phyloP scores from a whole-genome alignment of 768 basidiomycete genomes.

The Rhodotorula babjevae region DNA sequence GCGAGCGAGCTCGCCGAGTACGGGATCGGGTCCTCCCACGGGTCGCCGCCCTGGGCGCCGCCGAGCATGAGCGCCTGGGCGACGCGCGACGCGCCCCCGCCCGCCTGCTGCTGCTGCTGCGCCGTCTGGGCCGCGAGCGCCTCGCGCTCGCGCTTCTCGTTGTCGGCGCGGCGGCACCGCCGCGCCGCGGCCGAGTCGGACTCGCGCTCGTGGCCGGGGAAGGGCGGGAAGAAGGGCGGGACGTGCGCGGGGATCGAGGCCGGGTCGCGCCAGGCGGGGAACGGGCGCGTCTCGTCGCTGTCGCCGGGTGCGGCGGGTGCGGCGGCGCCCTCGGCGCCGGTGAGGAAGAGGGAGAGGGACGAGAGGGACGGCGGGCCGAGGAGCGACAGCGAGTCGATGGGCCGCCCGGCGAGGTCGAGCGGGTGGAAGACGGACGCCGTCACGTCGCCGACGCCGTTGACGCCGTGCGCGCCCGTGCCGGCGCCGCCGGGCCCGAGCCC shows the following conservation, averaged over 20 bases:
- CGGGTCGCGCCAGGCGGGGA: slow-evolving; percentile 27
- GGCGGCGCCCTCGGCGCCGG: not conserved
- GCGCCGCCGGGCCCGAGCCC: not conserved
- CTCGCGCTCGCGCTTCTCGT: slow-evolving; percentile 2
- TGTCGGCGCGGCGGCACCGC: slow-evolving; percentile 12
- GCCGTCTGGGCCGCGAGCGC: slow-evolving; percentile 4
- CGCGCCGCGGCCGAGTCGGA: slow-evolving; percentile 9
- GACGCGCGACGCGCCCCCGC: not conserved
- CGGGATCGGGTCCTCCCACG: slow-evolving; percentile 31
- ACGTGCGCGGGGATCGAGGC: slow-evolving; percentile 10
- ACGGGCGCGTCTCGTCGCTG: slow-evolving; percentile 11
- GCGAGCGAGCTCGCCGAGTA: slow-evolving; percentile 20
- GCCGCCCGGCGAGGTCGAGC: slow-evolving; percentile 24
- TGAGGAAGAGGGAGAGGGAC: not conserved
- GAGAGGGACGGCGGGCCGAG: slow-evolving; percentile 1
- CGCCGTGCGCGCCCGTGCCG: not conserved
- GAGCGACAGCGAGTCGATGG: not conserved
- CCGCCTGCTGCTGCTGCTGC: not conserved
- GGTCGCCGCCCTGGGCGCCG: slow-evolving; percentile 23
- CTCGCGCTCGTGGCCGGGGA: slow-evolving; percentile 31
- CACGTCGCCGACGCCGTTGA: slow-evolving; percentile 15
- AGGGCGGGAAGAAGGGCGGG: slow-evolving; percentile 29
- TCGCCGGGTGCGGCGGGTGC: not conserved
- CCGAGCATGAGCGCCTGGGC: slow-evolving; percentile 22
- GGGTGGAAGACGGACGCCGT: slow-evolving; percentile 23